phyloP scores from a whole-genome alignment of 192 early-diverging fungal species.

The Chytriomyces hyalinus region DNA sequence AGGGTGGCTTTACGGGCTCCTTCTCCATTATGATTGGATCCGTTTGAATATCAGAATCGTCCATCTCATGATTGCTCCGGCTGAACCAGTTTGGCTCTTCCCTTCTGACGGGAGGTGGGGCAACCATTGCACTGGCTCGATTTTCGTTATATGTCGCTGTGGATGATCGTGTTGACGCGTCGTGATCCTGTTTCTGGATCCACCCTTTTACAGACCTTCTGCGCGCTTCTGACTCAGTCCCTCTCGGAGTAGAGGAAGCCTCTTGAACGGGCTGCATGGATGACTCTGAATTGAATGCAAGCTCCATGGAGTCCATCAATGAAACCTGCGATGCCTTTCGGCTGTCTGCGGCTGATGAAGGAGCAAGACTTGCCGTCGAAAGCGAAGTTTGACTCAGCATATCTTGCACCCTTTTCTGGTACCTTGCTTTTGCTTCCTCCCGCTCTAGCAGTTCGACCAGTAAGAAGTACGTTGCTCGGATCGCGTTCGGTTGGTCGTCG shows the following conservation, averaged over 20 bases:
- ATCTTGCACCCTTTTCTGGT: background rate
- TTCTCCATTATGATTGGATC: background rate
- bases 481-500: slow-evolving; percentile 4
- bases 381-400: background rate
- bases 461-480: slow-evolving; percentile 59
- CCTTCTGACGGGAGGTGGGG: background rate
- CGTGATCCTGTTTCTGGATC: background rate
- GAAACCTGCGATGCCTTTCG: background rate
- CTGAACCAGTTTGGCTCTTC: background rate
- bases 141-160: background rate
- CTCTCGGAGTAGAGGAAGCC: background rate
- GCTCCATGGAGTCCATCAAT: background rate
- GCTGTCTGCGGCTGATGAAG: background rate
- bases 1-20: background rate
- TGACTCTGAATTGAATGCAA: background rate
- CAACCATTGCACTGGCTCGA: slow-evolving; percentile 4
- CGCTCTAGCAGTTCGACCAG: slow-evolving; percentile 57
- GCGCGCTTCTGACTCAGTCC: background rate
- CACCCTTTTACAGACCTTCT: background rate
- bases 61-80: background rate
- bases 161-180: slow-evolving; percentile 2
- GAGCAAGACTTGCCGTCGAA: background rate
- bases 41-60: background rate
- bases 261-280: background rate
- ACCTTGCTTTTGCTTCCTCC: slow-evolving; percentile 43